These are phyloP conservation scores for Pharus latifolius DNA, from an alignment of 176 grass and related monocot species.

Conservation along the genomic window DNA sequence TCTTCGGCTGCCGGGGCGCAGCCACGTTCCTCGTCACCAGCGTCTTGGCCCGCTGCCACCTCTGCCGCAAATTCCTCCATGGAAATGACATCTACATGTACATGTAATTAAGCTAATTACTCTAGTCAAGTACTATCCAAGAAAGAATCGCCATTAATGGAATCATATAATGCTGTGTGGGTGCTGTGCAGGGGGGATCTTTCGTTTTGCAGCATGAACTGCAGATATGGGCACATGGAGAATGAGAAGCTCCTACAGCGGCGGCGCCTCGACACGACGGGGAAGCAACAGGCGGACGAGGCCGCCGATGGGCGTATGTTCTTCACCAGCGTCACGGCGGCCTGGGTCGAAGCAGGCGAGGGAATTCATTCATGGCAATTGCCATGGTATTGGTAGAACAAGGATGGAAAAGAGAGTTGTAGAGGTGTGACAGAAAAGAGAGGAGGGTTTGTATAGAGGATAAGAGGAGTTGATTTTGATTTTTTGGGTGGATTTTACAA, in stretches of 20 bases:
- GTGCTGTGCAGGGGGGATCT: constrained; percentile 35
- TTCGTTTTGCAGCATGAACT: constrained; percentile 43
- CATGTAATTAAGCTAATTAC: constrained; percentile 18
- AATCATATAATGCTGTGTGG: too few relatives aligned
- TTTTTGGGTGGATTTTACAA: too few relatives aligned
- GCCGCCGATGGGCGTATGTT: constrained; percentile 23
- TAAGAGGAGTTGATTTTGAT: too few relatives aligned
- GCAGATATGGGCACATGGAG: constrained; percentile 23
- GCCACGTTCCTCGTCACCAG: background rate
- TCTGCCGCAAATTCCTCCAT: constrained; percentile 21
- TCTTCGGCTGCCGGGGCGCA: background rate
- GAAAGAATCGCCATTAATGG: too few relatives aligned
- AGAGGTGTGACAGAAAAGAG: too few relatives aligned
- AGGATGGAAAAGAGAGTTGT: too few relatives aligned
- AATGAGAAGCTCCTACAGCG: constrained; percentile 1
- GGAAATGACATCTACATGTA: constrained; percentile 43
- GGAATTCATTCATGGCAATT: too few relatives aligned
- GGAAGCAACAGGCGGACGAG: background rate
- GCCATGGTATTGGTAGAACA: too few relatives aligned
- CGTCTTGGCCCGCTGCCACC: constrained; percentile 21
- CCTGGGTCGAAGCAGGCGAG: background rate
- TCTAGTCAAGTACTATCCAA: background rate
- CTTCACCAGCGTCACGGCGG: constrained; percentile 26
- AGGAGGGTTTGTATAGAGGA: too few relatives aligned
- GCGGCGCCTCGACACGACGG: background rate